Percentiles rank a stretch among this genome's conserved stretches.
Evolutionary conservation across 768 basidiomycete genomes (phyloP).

Genomic region (Mrakia frigida): DNA sequence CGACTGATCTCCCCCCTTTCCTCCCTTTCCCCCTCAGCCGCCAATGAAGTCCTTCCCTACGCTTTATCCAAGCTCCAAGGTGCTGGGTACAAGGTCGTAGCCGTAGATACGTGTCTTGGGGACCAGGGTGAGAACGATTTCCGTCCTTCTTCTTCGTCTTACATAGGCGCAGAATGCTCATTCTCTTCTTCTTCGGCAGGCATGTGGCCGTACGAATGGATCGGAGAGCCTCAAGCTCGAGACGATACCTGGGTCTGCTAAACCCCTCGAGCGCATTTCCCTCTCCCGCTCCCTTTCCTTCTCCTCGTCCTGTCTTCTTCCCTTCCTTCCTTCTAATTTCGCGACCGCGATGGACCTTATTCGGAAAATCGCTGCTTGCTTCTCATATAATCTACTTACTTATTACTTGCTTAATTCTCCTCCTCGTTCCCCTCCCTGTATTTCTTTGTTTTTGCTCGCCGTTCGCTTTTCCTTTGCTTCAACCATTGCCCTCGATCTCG

Average conservation of each 20-base stretch:
- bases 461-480: too few relatives aligned
- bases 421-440: too few relatives aligned
- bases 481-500: too few relatives aligned
- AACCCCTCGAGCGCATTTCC: background rate
- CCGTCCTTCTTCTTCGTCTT: background rate
- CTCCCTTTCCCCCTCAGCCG: slow-evolving; percentile 26
- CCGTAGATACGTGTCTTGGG: slow-evolving; percentile 44
- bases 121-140: background rate
- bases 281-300: background rate
- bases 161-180: too few relatives aligned
- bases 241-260: slow-evolving; percentile 42
- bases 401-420: too few relatives aligned
- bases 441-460: too few relatives aligned
- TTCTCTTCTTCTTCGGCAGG: slow-evolving; percentile 28
- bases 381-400: background rate
- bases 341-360: too few relatives aligned
- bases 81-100: slow-evolving; percentile 40
- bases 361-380: background rate
- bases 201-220: slow-evolving; percentile 42
- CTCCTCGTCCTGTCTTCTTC: background rate
- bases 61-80: slow-evolving; percentile 34
- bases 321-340: background rate
- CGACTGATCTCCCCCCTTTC: background rate
- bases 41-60: slow-evolving; percentile 38
- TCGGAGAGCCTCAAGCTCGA: slow-evolving; percentile 38